A percentile compares a stretch with the other conserved stretches of the same genome.
Evolutionary conservation across 495 filamentous ascomycete genomes (phyloP).

Genomic region (Daldinia bambusicola): DNA sequence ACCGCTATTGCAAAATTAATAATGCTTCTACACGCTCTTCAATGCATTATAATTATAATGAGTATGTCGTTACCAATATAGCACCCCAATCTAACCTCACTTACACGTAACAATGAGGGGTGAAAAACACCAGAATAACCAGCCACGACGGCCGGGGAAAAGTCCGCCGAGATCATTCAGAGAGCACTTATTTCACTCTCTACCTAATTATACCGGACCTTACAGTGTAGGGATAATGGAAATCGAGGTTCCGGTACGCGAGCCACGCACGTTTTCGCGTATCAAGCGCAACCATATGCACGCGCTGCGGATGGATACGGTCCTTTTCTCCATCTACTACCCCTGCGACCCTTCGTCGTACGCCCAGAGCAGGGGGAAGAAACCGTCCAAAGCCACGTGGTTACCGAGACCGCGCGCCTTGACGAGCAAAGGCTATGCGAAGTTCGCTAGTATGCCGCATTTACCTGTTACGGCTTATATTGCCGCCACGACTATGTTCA

Average conservation of each 20-base stretch:
- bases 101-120: constrained; percentile 22
- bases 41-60: constrained; percentile 5
- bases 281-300: constrained; percentile 55
- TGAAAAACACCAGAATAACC: constrained; percentile 22
- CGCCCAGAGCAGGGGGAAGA: constrained; percentile 43
- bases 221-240: constrained; percentile 72
- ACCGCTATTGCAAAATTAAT: not conserved
- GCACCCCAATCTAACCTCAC: not conserved
- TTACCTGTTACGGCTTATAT: constrained; percentile 58
- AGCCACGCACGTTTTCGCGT: constrained; percentile 53
- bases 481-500: constrained; percentile 62
- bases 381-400: constrained; percentile 63
- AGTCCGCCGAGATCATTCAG: constrained; percentile 28
- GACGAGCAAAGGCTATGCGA: constrained; percentile 64
- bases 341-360: constrained; percentile 58
- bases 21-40: not conserved
- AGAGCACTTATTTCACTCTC: constrained; percentile 58
- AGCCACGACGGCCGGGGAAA: constrained; percentile 27
- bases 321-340: constrained; percentile 74
- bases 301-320: constrained; percentile 63
- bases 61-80: not conserved
- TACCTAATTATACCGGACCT: constrained; percentile 71
- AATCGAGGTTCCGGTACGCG: constrained; percentile 68
- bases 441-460: constrained; percentile 59
- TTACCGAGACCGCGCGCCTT: constrained; percentile 60